phyloP scores from a whole-genome alignment of 1,284 basidiomycete species.

The Trichosporon ovoides region DNA sequence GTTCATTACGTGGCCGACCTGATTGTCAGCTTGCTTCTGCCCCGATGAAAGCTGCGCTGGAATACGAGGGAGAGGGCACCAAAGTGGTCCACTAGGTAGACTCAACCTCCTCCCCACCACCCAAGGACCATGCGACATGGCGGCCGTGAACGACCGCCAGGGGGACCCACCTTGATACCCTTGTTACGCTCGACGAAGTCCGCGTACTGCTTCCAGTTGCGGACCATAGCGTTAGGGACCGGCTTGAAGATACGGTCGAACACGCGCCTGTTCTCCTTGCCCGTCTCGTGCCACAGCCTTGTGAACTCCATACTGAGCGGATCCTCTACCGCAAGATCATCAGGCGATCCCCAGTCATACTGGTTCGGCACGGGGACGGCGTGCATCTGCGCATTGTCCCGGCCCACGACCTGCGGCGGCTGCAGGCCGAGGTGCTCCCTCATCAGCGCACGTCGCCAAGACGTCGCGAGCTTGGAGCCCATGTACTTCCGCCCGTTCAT shows the following conservation, averaged over 20 bases:
- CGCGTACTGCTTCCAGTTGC: constrained; percentile 70
- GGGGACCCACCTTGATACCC: constrained; percentile 22
- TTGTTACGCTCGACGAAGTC: constrained; percentile 51
- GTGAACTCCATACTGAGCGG: constrained; percentile 63
- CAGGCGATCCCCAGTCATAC: constrained; percentile 58
- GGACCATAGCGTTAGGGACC: constrained; percentile 71
- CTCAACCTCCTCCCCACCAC: too few relatives aligned
- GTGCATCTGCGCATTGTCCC: constrained; percentile 55
- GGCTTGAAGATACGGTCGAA: constrained; percentile 51
- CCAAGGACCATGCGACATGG: too few relatives aligned
- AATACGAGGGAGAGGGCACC: too few relatives aligned
- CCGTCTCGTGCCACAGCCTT: constrained; percentile 65
- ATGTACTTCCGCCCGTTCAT: constrained; percentile 68
- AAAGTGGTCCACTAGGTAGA: too few relatives aligned
- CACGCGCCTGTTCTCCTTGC: constrained; percentile 70
- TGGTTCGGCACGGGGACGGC: constrained; percentile 61
- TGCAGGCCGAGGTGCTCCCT: constrained; percentile 79
- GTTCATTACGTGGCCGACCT: constrained; percentile 73
- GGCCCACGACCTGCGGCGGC: constrained; percentile 23
- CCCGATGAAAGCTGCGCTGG: too few relatives aligned
- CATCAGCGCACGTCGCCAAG: constrained; percentile 43
- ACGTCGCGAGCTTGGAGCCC: constrained; percentile 38
- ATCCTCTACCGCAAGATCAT: constrained; percentile 71
- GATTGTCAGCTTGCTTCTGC: neutral
- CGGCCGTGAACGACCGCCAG: too few relatives aligned